Percentiles rank a stretch among this genome's conserved stretches.
Conservation (phyloP, 169 alveolate genomes). For the Eimeria falciformis region DNA sequence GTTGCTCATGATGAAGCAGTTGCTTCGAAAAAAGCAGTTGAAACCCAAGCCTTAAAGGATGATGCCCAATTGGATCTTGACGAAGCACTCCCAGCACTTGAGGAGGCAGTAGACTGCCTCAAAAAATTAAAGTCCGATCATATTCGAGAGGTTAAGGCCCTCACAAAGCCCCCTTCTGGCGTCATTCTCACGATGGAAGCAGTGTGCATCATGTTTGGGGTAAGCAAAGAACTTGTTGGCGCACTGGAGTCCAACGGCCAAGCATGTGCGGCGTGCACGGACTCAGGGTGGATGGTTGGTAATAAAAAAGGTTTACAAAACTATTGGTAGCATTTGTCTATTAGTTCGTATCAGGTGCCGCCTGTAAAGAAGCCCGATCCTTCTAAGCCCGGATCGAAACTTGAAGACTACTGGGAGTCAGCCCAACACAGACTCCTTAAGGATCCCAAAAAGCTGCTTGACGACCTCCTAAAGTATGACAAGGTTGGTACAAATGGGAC, state of each 20-base stretch:
- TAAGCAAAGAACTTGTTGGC: constrained; percentile 79
- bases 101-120: constrained; percentile 94
- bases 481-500: constrained; percentile 69
- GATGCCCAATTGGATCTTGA: constrained; percentile 93
- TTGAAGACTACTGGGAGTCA: constrained; percentile 92
- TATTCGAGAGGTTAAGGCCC: constrained; percentile 94
- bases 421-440: constrained; percentile 90
- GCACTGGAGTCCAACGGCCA: too few species aligned
- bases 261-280: background rate
- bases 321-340: background rate
- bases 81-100: constrained; percentile 95
- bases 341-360: constrained; percentile 53
- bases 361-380: constrained; percentile 88
- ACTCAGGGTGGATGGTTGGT: background rate
- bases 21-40: constrained; percentile 88
- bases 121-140: constrained; percentile 93
- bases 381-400: constrained; percentile 84
- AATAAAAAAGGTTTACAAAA: background rate
- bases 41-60: constrained; percentile 88
- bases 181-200: constrained; percentile 89
- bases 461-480: constrained; percentile 87
- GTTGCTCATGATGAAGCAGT: constrained; percentile 91
- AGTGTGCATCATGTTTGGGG: constrained; percentile 89
- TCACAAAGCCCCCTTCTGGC: constrained; percentile 91
- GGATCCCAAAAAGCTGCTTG: constrained; percentile 88